Percentiles rank a stretch among this genome's conserved stretches.
Evolutionary conservation across 139 green algal species (phyloP).

Genomic region (Chlamydomonas sp.): DNA sequence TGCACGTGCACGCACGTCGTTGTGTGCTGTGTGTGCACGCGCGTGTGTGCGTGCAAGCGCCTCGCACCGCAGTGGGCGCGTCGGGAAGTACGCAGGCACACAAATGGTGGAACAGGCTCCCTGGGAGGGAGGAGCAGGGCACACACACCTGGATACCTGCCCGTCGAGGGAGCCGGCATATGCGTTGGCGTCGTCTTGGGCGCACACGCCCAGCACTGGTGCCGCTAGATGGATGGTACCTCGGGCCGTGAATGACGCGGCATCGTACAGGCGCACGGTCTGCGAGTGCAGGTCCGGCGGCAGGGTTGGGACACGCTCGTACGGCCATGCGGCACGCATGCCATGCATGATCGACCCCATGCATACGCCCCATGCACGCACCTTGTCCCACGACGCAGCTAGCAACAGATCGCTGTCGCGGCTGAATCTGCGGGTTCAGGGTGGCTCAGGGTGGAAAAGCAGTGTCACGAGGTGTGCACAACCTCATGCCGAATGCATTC

Average conservation of each 20-base stretch:
- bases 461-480: conserved; percentile 27
- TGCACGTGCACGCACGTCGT: not conserved
- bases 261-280: conserved; percentile 65
- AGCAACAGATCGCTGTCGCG: conserved; percentile 45
- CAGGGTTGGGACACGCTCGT: not conserved
- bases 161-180: conserved; percentile 58
- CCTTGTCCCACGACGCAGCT: conserved; percentile 68
- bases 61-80: not conserved
- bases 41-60: not conserved
- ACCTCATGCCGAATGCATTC: not conserved
- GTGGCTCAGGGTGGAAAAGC: conserved; percentile 59
- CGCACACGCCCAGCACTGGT: conserved; percentile 65
- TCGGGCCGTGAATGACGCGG: conserved; percentile 16
- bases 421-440: conserved; percentile 52
- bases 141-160: conserved; percentile 47
- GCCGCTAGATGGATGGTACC: conserved; percentile 36
- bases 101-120: too few relatives aligned
- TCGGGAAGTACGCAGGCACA: too few relatives aligned
- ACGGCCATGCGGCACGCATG: not conserved
- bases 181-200: conserved; percentile 44
- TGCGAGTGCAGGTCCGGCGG: conserved; percentile 7
- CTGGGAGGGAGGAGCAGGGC: too few relatives aligned
- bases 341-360: not conserved
- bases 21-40: not conserved
- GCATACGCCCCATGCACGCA: conserved; percentile 14